These are phyloP conservation scores for Tylopilus cervinicoccineus DNA, from an alignment of 768 basidiomycete genomes.

Conservation along the genomic window DNA sequence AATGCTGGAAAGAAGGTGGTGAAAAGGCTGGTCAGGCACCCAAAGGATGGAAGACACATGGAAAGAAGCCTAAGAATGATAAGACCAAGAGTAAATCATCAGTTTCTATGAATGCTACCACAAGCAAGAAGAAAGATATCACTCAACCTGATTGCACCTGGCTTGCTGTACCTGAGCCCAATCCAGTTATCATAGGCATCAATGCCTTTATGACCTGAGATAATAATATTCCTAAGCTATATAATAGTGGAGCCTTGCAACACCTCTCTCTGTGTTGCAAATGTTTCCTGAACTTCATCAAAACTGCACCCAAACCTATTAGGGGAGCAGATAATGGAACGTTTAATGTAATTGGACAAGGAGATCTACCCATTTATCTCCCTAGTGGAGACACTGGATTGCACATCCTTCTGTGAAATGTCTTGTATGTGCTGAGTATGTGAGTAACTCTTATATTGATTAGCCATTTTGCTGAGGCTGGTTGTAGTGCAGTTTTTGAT, in stretches of 20 bases:
- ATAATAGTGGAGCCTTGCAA: too few species aligned
- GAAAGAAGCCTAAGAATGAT: background rate
- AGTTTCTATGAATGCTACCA: too few species aligned
- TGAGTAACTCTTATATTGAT: background rate
- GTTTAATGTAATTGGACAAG: background rate
- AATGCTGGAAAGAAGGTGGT: constrained; percentile 14
- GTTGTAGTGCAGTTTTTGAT: background rate
- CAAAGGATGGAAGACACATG: background rate
- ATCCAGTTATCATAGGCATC: too few species aligned
- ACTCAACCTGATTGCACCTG: background rate
- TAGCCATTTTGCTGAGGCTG: background rate
- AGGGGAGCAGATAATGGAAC: too few species aligned
- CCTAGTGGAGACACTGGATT: background rate
- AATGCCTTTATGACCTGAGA: too few species aligned
- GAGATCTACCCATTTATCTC: background rate
- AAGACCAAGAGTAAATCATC: too few species aligned
- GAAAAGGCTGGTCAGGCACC: constrained; percentile 1
- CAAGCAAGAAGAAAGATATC: too few species aligned
- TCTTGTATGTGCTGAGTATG: background rate
- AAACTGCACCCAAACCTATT: too few species aligned
- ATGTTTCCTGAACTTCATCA: too few species aligned
- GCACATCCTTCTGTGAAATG: background rate
- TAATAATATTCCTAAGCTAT: too few species aligned
- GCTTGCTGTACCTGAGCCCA: too few species aligned
- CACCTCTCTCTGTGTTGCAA: too few species aligned